Evolutionary conservation across 805 yeast genomes (phyloP), one percentile per base, ranked within the genome.

Genomic region (Saturnispora besseyi): DNA sequence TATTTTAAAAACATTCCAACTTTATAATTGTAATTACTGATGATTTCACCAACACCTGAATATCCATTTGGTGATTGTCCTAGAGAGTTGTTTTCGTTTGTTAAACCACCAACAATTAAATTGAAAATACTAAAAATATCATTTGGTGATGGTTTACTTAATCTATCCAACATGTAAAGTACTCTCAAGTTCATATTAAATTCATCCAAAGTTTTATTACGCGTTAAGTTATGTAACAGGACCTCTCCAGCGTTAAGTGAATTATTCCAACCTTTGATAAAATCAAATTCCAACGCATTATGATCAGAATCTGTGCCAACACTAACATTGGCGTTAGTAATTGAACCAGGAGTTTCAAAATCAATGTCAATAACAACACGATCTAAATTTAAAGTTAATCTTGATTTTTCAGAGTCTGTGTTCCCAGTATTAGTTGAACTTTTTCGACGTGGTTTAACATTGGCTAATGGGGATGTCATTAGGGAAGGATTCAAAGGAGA

Each of bases 161-260:
- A 51, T 40, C 63, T 53, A 50, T 66, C 70, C 34, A 66, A 58
- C 51, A 59, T 64, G 31, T 65, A 55, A 38, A 66, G 52, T 7
- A 64, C 60, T 22, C 70, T 46, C 34, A 66, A 53, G 46, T 66
- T 66, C 55, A 56, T 62, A 51, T 66, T 66, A 51, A 66, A 66
- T 11, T 54, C 55, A 51, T 65, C 70, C 41, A 66, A 53, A 5
- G 68, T 65, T 38, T 54, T 22, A 28, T 47, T 53, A 18, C 52
- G 49, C 22, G 62, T 62, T 43, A 66, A 52, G 46, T 65, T 66
- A 11, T 58, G 50, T 21, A 53, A 50, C n/a, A 66, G 48, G 0
- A 65, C 55, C 11, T 52, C 57, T 43, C 62, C 64, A 15, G 59
- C 66, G 40, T 55, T 62, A 37, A 54, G 55, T 13, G 53, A 58